phyloP scores from a whole-genome alignment of 192 early-diverging fungal species.

The Podila verticillata region DNA sequence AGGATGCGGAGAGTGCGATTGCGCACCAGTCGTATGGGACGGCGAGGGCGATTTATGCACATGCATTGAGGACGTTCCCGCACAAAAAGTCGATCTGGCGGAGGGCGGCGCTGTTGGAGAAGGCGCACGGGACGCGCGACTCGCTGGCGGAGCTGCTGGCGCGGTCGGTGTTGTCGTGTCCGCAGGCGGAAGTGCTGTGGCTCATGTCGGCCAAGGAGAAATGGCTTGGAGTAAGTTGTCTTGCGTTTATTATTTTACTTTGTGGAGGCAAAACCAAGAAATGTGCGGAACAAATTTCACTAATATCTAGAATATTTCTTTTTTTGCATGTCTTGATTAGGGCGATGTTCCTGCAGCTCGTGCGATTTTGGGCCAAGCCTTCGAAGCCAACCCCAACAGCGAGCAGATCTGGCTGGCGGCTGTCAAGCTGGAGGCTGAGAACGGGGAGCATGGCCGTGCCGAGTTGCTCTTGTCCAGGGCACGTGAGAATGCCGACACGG shows the following conservation, averaged over 20 bases:
- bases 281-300: no score
- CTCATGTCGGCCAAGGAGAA: slow-evolving; percentile 97
- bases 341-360: slow-evolving; percentile 87
- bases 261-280: no score
- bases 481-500: slow-evolving; percentile 76
- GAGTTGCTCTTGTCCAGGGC: slow-evolving; percentile 80
- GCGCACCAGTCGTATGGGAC: slow-evolving; percentile 71
- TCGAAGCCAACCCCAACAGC: slow-evolving; percentile 89
- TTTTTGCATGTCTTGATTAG: slow-evolving; percentile 4
- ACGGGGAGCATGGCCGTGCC: slow-evolving; percentile 79
- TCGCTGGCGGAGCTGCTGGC: slow-evolving; percentile 81
- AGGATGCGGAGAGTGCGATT: slow-evolving; percentile 86
- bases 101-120: slow-evolving; percentile 88
- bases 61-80: slow-evolving; percentile 82
- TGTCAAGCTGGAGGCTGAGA: slow-evolving; percentile 96
- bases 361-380: slow-evolving; percentile 84
- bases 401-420: slow-evolving; percentile 97
- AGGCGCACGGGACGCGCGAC: slow-evolving; percentile 78
- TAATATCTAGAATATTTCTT: not conserved
- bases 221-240: slow-evolving; percentile 71
- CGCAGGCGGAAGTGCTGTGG: slow-evolving; percentile 94
- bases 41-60: slow-evolving; percentile 88
- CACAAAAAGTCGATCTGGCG: slow-evolving; percentile 86
- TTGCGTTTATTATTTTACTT: not conserved
- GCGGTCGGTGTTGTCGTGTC: slow-evolving; percentile 89